Evolutionary conservation across 2,329 filamentous ascomycete species (phyloP), one percentile per base, ranked within the genome.

Genomic region (Ophiostoma pallidulum): DNA sequence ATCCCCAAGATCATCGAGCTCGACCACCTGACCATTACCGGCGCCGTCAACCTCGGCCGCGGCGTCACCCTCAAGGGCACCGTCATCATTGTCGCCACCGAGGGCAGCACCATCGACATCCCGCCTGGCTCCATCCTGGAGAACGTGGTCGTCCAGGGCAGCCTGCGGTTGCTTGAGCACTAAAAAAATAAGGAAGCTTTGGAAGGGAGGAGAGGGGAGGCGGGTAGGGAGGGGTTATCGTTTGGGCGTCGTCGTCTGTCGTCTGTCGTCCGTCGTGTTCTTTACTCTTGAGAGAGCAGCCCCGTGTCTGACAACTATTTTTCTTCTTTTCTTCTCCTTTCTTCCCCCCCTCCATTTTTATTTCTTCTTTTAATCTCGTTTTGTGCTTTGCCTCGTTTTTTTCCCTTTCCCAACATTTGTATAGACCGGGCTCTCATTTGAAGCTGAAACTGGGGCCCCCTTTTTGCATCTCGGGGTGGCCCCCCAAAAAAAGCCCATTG

Each of bases 81-180:
- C 26, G 92, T 98, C 67, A 98, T 98, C 64, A 98, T 98, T 58
- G 92, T 98, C 45, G 92, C 92, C 24, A 96, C 89, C 40, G 92
- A 98, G 72, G 91, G 91, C 58, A 90, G 86, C 74, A 98, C 92
- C 55, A 98, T 98, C 61, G 92, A 98, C 65, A 84, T 98, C 59
- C 92, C 92, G 45, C 91, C 92, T 18, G 92, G 92, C 65, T 96
- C 90, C 18, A 87, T 98, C 60, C 78, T 98, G 51, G 92, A 98
- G 78, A 98, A 98, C 71, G 92, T 97, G 13, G 92, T 98, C 44
- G 92, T 98, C 49, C 92, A 98, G 77, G 92, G 92, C 62, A 95
- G 89, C 69, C 78, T 98, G 78, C 77, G 79, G 62, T 68, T 83
- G 58, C 69, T 83, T 56, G 79, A 83, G 71, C 79, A 83, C 64